These are phyloP conservation scores for Daldinia sp. DNA, from an alignment of 2,329 filamentous ascomycete genomes.

Conservation along the genomic window DNA sequence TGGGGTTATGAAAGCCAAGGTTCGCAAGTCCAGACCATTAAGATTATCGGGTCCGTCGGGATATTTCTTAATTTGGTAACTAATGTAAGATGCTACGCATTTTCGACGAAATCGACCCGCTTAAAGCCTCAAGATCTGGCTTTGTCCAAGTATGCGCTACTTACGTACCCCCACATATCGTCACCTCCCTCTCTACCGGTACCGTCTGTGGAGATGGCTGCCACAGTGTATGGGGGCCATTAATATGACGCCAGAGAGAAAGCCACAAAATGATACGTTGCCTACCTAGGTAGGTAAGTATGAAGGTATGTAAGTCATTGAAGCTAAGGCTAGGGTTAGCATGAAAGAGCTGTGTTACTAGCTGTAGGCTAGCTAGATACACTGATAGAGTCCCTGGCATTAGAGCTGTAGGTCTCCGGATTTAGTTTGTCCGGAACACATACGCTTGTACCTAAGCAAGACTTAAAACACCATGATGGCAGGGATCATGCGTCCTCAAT, in stretches of 20 bases:
- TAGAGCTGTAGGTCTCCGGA: not conserved
- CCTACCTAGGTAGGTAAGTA: not conserved
- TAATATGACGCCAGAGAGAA: conserved; percentile 29
- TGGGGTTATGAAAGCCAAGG: conserved; percentile 1
- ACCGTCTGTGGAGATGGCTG: conserved; percentile 17
- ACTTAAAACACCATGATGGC: conserved; percentile 13
- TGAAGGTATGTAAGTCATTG: not conserved
- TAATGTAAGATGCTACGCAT: conserved; percentile 1
- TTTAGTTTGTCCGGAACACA: conserved; percentile 20
- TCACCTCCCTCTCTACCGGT: conserved; percentile 28
- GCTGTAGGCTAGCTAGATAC: not conserved
- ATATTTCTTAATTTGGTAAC: conserved; percentile 17
- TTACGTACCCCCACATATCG: conserved; percentile 23
- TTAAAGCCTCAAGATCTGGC: conserved; percentile 15
- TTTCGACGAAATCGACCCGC: not conserved
- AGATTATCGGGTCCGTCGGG: conserved; percentile 7
- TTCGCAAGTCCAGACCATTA: not conserved
- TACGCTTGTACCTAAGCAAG: conserved; percentile 13
- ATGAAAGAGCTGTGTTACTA: not conserved
- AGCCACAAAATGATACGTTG: conserved; percentile 17
- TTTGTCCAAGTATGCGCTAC: conserved; percentile 15
- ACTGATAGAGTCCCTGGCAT: not conserved
- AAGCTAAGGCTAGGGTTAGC: not conserved
- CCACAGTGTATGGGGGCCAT: conserved; percentile 15
- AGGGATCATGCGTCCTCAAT: conserved; percentile 26